These are phyloP conservation scores for Vigna angularis DNA, from an alignment of 306 rosid genomes.

Conservation along the genomic window DNA sequence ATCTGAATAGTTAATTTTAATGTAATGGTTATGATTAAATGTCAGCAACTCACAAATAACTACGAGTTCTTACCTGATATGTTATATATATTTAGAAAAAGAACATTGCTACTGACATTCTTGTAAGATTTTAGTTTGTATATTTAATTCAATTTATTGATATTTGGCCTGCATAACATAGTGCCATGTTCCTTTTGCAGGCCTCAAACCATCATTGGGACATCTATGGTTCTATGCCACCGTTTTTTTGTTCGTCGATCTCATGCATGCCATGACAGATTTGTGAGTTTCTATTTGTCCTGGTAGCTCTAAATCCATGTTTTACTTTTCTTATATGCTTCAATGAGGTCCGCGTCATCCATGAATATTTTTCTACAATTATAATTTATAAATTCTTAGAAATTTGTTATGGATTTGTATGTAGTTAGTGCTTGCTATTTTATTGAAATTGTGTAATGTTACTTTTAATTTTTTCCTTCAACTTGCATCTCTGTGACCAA, in stretches of 20 bases:
- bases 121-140: slow-evolving; percentile 2
- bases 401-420: slow-evolving; percentile 16
- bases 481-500: background rate
- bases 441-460: slow-evolving; percentile 24
- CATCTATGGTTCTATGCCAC: slow-evolving; percentile 98
- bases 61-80: background rate
- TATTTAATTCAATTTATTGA: slow-evolving; percentile 1
- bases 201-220: slow-evolving; percentile 93
- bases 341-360: background rate
- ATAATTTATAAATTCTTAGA: slow-evolving; percentile 31
- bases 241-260: slow-evolving; percentile 90
- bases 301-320: slow-evolving; percentile 25
- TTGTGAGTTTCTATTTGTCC: slow-evolving; percentile 64
- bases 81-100: background rate
- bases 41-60: background rate
- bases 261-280: slow-evolving; percentile 98
- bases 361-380: background rate
- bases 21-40: background rate
- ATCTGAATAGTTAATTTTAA: background rate
- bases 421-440: slow-evolving; percentile 17
- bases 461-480: slow-evolving; percentile 1
- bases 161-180: slow-evolving; percentile 27
- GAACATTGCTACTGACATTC: background rate
- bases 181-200: slow-evolving; percentile 59
- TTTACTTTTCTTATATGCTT: slow-evolving; percentile 29